phyloP scores from a whole-genome alignment of 2,329 filamentous ascomycete genomes.

The Verticillium tricorpus region DNA sequence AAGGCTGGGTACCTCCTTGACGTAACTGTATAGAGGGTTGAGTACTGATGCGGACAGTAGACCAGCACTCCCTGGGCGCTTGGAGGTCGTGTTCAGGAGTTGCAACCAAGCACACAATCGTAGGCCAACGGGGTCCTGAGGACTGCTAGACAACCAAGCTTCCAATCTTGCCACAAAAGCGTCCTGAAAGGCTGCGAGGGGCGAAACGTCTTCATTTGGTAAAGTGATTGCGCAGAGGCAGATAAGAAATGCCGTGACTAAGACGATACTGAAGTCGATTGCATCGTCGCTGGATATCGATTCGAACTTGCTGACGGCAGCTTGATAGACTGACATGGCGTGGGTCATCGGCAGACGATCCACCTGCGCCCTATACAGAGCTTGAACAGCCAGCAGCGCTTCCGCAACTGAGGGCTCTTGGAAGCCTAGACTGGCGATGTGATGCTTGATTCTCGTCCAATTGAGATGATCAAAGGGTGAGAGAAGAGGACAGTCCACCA shows the following conservation, averaged over 20 bases:
- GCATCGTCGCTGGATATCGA: slow-evolving; percentile 1
- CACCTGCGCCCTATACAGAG: slow-evolving; percentile 9
- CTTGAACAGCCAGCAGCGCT: slow-evolving; percentile 8
- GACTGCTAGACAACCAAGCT: slow-evolving; percentile 1
- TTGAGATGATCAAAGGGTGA: slow-evolving; percentile 14
- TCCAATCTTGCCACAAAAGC: slow-evolving; percentile 1
- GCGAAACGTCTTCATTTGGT: slow-evolving; percentile 1
- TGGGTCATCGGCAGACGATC: slow-evolving; percentile 9
- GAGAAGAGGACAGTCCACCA: slow-evolving; percentile 14
- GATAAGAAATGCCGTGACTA: slow-evolving; percentile 10
- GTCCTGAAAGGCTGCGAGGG: not conserved
- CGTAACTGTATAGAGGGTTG: slow-evolving; percentile 6
- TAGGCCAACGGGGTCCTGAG: not conserved
- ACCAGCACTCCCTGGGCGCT: slow-evolving; percentile 13
- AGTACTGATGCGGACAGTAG: slow-evolving; percentile 10
- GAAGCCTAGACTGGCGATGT: slow-evolving; percentile 5
- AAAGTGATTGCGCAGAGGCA: slow-evolving; percentile 12
- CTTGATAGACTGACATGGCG: slow-evolving; percentile 4
- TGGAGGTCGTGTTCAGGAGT: slow-evolving; percentile 11
- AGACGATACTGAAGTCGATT: slow-evolving; percentile 2
- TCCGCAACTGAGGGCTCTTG: slow-evolving; percentile 3
- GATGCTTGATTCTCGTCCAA: slow-evolving; percentile 11
- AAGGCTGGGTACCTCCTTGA: slow-evolving; percentile 1
- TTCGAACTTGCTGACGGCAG: slow-evolving; percentile 2
- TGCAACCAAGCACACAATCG: slow-evolving; percentile 13